phyloP scores from a whole-genome alignment of 257 asterid genomes.

The Primulina eburnea region DNA sequence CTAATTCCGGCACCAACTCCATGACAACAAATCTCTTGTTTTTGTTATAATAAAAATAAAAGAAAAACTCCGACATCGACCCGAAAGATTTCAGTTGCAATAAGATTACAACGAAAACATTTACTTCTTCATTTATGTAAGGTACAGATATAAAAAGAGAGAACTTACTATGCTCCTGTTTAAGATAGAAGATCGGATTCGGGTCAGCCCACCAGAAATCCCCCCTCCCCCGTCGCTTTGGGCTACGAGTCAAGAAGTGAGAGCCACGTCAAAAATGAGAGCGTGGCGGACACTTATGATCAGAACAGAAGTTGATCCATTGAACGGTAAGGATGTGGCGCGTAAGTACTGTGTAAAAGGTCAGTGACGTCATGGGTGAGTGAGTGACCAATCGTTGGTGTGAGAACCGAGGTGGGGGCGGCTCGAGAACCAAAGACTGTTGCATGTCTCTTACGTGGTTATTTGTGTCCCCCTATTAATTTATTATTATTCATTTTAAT shows the following conservation, averaged over 20 bases:
- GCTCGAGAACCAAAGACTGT: slow-evolving; percentile 14
- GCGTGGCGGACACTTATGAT: background rate
- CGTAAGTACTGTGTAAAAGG: background rate
- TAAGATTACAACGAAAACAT: too few relatives aligned
- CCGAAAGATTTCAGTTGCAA: too few relatives aligned
- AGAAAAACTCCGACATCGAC: too few relatives aligned
- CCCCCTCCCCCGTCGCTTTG: background rate
- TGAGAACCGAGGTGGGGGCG: slow-evolving; percentile 15
- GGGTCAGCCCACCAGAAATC: background rate
- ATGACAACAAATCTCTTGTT: too few relatives aligned
- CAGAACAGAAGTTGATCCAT: too few relatives aligned
- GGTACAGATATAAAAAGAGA: too few relatives aligned
- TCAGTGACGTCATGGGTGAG: background rate
- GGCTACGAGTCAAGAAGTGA: background rate
- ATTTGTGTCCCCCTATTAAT: background rate
- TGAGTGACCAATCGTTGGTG: background rate
- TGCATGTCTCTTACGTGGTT: slow-evolving; percentile 6
- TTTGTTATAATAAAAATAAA: too few relatives aligned
- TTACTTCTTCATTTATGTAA: too few relatives aligned
- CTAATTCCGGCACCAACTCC: too few relatives aligned
- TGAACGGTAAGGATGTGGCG: background rate
- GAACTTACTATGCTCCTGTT: too few relatives aligned
- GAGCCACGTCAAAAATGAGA: background rate
- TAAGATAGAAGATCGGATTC: background rate
- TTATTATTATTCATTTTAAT: too few relatives aligned